These are phyloP conservation scores for Peronospora farinosa DNA, from an alignment of 352 stramenopile species.

Conservation along the genomic window DNA sequence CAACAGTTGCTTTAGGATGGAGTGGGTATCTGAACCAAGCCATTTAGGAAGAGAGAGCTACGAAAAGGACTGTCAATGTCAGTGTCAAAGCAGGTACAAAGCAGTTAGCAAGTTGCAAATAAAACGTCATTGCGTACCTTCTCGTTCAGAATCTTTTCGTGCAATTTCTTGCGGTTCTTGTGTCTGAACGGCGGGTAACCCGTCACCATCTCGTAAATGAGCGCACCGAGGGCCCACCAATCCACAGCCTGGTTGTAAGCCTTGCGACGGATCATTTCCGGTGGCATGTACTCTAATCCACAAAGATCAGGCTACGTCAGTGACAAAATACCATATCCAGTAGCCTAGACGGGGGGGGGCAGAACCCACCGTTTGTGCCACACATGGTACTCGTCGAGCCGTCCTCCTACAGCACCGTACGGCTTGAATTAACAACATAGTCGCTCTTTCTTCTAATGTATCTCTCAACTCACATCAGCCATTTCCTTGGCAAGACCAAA, in stretches of 20 bases:
- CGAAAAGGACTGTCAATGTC: slow-evolving; percentile 4
- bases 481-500: slow-evolving; percentile 84
- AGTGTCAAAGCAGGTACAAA: slow-evolving; percentile 4
- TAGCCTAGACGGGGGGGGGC: background rate
- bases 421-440: slow-evolving; percentile 10
- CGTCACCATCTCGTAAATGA: slow-evolving; percentile 86
- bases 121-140: slow-evolving; percentile 38
- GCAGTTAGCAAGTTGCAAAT: background rate
- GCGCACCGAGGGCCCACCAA: slow-evolving; percentile 75
- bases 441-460: background rate
- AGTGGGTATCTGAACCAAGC: slow-evolving; percentile 84
- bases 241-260: slow-evolving; percentile 84
- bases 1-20: slow-evolving; percentile 94
- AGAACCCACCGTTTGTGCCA: slow-evolving; percentile 56
- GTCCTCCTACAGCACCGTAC: slow-evolving; percentile 38
- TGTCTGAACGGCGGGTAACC: slow-evolving; percentile 75
- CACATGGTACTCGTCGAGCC: slow-evolving; percentile 80
- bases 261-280: slow-evolving; percentile 81
- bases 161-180: slow-evolving; percentile 84
- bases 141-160: slow-evolving; percentile 84
- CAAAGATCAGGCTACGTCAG: background rate
- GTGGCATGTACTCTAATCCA: slow-evolving; percentile 76
- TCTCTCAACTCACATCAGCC: slow-evolving; percentile 35
- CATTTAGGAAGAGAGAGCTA: slow-evolving; percentile 71
- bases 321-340: background rate